Evolutionary conservation across 2,329 filamentous ascomycete species (phyloP).

Genomic region (Apiospora aurea): DNA sequence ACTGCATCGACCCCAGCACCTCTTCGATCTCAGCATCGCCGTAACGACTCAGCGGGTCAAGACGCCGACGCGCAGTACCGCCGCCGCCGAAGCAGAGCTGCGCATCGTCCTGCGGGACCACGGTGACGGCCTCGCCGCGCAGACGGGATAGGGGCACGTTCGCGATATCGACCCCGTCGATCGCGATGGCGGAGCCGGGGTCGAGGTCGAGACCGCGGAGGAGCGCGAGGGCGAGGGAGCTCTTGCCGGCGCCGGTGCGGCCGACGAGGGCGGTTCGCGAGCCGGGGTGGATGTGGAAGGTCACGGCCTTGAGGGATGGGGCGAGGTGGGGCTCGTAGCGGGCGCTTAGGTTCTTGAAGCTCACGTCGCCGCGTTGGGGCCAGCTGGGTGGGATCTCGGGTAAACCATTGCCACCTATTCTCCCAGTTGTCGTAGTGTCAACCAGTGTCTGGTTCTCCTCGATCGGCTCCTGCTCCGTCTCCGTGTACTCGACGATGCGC

Average conservation of each 20-base stretch:
- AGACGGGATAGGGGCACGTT: slow-evolving; percentile 28
- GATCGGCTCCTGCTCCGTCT: neutral
- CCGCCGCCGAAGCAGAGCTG: neutral
- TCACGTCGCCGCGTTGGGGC: neutral
- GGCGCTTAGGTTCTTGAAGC: neutral
- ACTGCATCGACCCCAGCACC: neutral
- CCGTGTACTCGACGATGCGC: slow-evolving; percentile 5
- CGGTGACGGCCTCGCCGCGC: slow-evolving; percentile 7
- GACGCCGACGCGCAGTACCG: neutral
- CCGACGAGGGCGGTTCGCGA: slow-evolving; percentile 59
- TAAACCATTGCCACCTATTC: no score
- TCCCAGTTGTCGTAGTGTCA: no score
- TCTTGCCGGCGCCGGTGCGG: slow-evolving; percentile 58
- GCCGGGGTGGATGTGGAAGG: slow-evolving; percentile 50
- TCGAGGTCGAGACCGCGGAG: slow-evolving; percentile 51
- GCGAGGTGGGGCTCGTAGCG: neutral
- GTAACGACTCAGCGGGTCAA: neutral
- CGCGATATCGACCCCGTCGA: slow-evolving; percentile 50
- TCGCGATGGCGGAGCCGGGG: slow-evolving; percentile 46
- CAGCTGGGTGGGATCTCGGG: neutral
- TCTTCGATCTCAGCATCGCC: neutral
- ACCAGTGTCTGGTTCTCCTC: neutral
- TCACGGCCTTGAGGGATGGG: slow-evolving; percentile 51
- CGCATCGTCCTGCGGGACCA: neutral
- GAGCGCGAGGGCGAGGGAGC: slow-evolving; percentile 50